Conservation (phyloP, 139 green algal species). For the Zygnema circumcarinatum region DNA sequence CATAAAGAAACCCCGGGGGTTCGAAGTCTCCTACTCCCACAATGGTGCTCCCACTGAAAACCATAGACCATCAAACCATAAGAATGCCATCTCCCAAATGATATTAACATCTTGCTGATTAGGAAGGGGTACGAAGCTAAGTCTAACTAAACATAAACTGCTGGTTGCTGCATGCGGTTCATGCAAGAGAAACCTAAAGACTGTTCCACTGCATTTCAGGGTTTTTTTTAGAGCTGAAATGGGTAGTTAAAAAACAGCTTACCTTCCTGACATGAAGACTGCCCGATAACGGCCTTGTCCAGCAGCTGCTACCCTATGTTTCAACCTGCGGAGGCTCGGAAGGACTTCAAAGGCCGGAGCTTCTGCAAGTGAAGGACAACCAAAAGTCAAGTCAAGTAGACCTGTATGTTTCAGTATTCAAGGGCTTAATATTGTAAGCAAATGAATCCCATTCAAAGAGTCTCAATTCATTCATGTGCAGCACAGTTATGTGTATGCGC, state of each 20-base stretch:
- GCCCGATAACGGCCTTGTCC: conserved; percentile 67
- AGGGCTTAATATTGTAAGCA: no score
- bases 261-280: conserved; percentile 97
- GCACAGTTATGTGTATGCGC: no score
- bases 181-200: background rate
- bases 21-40: conserved; percentile 52
- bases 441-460: conserved; percentile 75
- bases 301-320: conserved; percentile 72
- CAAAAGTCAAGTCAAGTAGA: conserved; percentile 76
- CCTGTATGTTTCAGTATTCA: no score
- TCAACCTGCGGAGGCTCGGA: conserved; percentile 82
- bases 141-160: background rate
- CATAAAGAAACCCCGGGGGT: conserved; percentile 55
- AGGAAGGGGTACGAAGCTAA: background rate
- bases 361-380: no score
- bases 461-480: no score
- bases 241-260: no score
- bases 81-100: background rate
- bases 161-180: background rate
- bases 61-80: background rate
- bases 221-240: no score
- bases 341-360: conserved; percentile 90
- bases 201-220: no score
- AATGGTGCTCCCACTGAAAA: conserved; percentile 59
- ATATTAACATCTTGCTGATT: background rate